These are phyloP conservation scores for Coemansia sp. DNA, from an alignment of 192 early-diverging fungal genomes.

Conservation along the genomic window DNA sequence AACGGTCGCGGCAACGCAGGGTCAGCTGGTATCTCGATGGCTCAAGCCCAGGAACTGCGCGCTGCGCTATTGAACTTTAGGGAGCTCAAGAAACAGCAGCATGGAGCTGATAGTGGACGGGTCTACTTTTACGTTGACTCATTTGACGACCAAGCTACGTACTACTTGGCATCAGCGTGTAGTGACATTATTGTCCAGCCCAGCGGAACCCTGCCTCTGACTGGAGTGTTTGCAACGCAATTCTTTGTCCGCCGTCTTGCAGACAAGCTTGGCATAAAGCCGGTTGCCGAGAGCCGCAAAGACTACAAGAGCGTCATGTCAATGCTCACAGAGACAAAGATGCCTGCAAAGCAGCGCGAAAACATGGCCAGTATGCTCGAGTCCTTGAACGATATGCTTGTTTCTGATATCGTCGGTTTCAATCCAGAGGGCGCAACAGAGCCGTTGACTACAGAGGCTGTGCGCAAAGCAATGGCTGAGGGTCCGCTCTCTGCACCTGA, in stretches of 20 bases:
- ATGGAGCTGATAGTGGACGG: constrained; percentile 50
- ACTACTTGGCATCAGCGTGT: constrained; percentile 67
- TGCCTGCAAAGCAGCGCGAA: constrained; percentile 58
- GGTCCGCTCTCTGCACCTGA: constrained; percentile 58
- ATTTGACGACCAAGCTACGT: constrained; percentile 65
- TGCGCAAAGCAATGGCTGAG: constrained; percentile 58
- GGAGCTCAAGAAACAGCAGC: constrained; percentile 52
- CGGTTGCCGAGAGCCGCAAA: constrained; percentile 57
- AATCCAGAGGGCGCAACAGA: constrained; percentile 24
- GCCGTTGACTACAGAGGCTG: constrained; percentile 17
- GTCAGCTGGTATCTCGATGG: constrained; percentile 49
- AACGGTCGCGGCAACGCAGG: neutral
- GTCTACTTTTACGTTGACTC: constrained; percentile 66
- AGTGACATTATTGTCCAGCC: constrained; percentile 66
- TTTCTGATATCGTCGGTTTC: constrained; percentile 54
- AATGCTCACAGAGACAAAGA: constrained; percentile 54
- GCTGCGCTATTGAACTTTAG: constrained; percentile 56
- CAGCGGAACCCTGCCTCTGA: constrained; percentile 59
- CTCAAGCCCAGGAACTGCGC: constrained; percentile 66
- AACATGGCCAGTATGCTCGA: constrained; percentile 57
- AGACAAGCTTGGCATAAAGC: constrained; percentile 59
- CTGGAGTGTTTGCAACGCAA: constrained; percentile 55
- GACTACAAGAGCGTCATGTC: constrained; percentile 63
- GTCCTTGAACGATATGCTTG: constrained; percentile 58
- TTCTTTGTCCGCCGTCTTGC: constrained; percentile 62